Base-by-base conservation (phyloP, 306 rosid species). In the Hippophae gyantsensis region DNA sequence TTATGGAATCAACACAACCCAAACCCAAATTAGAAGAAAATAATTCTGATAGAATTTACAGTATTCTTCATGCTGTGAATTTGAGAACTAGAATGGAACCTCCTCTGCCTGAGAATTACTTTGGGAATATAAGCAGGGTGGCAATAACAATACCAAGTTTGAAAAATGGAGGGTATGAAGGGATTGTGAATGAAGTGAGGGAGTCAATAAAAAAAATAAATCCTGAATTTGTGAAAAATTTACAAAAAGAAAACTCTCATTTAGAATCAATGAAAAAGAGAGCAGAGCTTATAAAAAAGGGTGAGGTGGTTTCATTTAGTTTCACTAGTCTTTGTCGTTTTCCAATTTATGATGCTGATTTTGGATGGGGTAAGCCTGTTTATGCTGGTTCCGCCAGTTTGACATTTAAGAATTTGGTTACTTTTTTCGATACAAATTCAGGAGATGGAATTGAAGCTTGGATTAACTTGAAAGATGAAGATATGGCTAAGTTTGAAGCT, bases 31-130 rank as follows among this genome's bases (percentile, higher is more conserved):
- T 32, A 32, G 5, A 32, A 32, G 38, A 32, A 32, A 13, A 9
- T 18, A 46, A 26, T 27, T 12, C 41, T 7, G 55, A 13, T 26
- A 55, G 42, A 10, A 6, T 9, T 6, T 68, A 53, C 52, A 46
- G 72, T 2, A 40, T 76, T 10, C 45, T 74, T 0, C 68, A 64
- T 6, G 70, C 80, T 0, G 75, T 72, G 43, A 65, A 79, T 54
- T 43, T 79, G 9, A 72, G 84, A 3, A 3, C 65, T 8, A 67
- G 84, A 53, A 64, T 65, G 65, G 70, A 75, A 13, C 80, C 80
- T 3, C 70, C 78, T 0, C 61, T 79, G 13, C 54, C 75, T 6
- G 65, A 67, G 51, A 44, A 64, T 9, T 68, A 63, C 3, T 79
- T 79, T 48, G 80, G 80, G 6, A 75, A 75, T 42, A 42, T 70